Evolutionary conservation across 768 basidiomycete genomes (phyloP), one percentile per base, ranked within the genome.

Genomic region (Termitomyces sp.): DNA sequence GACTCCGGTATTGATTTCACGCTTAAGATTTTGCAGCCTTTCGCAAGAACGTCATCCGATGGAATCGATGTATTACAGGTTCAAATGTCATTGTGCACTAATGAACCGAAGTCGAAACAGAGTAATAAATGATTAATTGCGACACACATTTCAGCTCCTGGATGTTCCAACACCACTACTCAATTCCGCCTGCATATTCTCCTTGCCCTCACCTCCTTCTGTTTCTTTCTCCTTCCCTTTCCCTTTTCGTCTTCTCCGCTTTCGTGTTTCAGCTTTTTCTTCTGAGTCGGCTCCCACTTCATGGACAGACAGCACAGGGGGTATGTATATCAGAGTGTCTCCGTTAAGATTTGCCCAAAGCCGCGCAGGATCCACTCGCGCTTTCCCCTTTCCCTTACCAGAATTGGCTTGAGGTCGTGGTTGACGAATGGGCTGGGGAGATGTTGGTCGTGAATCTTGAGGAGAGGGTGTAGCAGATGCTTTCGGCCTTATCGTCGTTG

Each of bases 401-500:
- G 53, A 16, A 2, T 73, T 66, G 0, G 78, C 80, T 0, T 72
- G 70, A 0, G 72, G 74, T 0, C 80, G 72, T 6, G 61, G 60
- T 24, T 59, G 56, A 33, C 82, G 74, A 8, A 59, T 64, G 2
- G 73, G 69, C 46, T 77, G 76, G 5, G 71, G 72, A 40, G 71
- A 70, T 3, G 63, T 61, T 6, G 72, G 67, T 26, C 71, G 62
- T 0, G 76, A 77, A 0, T 68, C 66, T 3, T 73, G 66, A 64
- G 4, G 73, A 64, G 62, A 55, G 0, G 58, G 32, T 22, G 61
- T 40, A 32, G 20, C 53, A 30, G 56, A 54, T 2, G 16, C 26
- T 22, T 32, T 36, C 1, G 75, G 70, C 18, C 75, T 70, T 6
- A 77, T 72, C 6, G 71, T 75, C 63, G 80, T 85, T 0, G 86